Percentiles rank a stretch among this genome's conserved stretches.
These are phyloP conservation scores for Wallacemonas sp. DNA, from an alignment of 208 protist species.

Conservation along the genomic window DNA sequence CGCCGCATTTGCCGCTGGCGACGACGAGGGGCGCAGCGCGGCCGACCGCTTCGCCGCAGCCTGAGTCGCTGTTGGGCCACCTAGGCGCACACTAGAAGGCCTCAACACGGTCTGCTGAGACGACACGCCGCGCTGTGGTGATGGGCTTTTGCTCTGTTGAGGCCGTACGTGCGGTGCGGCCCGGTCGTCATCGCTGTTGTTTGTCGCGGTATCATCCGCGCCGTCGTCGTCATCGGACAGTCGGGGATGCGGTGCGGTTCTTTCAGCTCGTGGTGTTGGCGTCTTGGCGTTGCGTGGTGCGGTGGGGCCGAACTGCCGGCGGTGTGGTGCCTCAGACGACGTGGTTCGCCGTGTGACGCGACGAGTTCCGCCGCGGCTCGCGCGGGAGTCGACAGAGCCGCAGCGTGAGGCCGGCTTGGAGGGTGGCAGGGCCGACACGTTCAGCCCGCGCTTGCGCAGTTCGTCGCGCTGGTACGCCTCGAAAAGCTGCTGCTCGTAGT, in stretches of 20 bases:
- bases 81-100: neutral
- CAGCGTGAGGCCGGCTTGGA: slow-evolving; percentile 26
- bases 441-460: slow-evolving; percentile 1
- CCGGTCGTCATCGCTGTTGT: too few relatives aligned
- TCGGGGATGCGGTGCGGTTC: too few relatives aligned
- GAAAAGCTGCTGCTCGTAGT: slow-evolving; percentile 11
- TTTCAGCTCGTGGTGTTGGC: too few relatives aligned
- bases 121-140: too few relatives aligned
- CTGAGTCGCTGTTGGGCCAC: slow-evolving; percentile 8
- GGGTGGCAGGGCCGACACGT: neutral
- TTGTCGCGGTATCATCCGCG: too few relatives aligned
- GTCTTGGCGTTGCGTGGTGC: too few relatives aligned
- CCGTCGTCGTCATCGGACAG: too few relatives aligned
- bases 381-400: slow-evolving; percentile 35
- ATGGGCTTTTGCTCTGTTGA: too few relatives aligned
- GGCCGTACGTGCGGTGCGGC: too few relatives aligned
- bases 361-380: neutral
- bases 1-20: neutral
- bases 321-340: too few relatives aligned
- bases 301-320: too few relatives aligned
- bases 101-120: neutral
- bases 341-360: too few relatives aligned
- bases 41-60: slow-evolving; percentile 5
- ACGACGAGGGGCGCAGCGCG: neutral
- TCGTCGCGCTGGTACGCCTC: slow-evolving; percentile 5